Percentiles rank a stretch among this genome's conserved stretches.
Evolutionary conservation across 345 rosid genomes (phyloP).

Genomic region (Durio zibethinus): DNA sequence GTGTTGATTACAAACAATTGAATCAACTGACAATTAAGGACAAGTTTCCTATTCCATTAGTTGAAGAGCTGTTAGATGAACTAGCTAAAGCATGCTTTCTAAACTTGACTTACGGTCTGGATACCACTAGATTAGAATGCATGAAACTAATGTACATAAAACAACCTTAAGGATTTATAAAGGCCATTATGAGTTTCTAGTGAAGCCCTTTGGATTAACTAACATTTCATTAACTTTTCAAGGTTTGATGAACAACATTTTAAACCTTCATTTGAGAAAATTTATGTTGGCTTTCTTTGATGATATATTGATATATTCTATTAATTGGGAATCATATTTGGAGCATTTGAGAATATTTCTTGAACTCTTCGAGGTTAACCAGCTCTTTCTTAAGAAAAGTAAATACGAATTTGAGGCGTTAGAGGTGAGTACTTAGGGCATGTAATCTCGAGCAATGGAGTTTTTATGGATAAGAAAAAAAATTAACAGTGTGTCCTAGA

Average conservation of each 20-base stretch:
- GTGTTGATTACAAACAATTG: no score
- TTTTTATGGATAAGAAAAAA: background rate
- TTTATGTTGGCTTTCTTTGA: background rate
- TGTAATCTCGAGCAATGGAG: background rate
- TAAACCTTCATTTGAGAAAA: background rate
- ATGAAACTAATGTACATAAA: background rate
- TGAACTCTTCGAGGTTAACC: no score
- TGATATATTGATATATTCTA: background rate
- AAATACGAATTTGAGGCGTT: no score
- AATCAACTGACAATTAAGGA: no score
- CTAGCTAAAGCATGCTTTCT: background rate
- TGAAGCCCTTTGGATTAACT: background rate
- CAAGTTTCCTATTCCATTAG: no score
- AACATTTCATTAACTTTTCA: background rate
- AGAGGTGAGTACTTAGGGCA: no score
- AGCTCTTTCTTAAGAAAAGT: no score
- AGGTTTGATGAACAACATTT: background rate
- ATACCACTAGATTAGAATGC: background rate
- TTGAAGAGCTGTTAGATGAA: no score
- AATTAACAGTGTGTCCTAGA: background rate
- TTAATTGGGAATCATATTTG: background rate
- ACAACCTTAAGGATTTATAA: background rate
- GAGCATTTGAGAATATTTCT: no score
- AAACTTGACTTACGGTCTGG: background rate
- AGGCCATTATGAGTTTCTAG: slow-evolving; percentile 1